Evolutionary conservation across 148 eudicot genomes (phyloP).

Genomic region (Vaccinium corymbosum): DNA sequence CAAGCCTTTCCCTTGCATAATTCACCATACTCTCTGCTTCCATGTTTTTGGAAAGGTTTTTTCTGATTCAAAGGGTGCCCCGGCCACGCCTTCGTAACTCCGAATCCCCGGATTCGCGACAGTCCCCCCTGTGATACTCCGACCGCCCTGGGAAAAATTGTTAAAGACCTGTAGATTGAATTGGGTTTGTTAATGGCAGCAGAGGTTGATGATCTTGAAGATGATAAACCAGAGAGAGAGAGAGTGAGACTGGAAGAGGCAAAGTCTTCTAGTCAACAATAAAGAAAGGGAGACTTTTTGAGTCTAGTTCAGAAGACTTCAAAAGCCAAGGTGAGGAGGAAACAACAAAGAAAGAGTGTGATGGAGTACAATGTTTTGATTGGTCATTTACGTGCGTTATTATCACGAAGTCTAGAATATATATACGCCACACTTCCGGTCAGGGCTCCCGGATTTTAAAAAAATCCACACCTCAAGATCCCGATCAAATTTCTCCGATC

Average conservation of each 20-base stretch:
- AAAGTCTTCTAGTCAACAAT: not conserved
- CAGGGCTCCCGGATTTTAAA: too few relatives aligned
- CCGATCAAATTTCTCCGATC: too few relatives aligned
- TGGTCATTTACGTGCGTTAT: too few relatives aligned
- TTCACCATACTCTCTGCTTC: not conserved
- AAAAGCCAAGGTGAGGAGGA: not conserved
- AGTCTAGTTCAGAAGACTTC: not conserved
- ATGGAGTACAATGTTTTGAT: too few relatives aligned
- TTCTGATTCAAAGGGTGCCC: not conserved
- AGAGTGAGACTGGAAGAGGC: not conserved
- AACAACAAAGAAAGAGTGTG: not conserved
- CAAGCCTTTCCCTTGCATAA: conserved; percentile 3
- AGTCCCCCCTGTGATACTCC: too few relatives aligned
- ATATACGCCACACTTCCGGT: too few relatives aligned
- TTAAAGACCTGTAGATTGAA: not conserved
- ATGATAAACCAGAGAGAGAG: not conserved
- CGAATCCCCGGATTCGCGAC: too few relatives aligned
- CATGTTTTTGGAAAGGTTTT: not conserved
- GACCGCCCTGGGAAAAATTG: too few relatives aligned
- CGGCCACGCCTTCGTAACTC: too few relatives aligned
- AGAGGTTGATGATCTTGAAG: not conserved
- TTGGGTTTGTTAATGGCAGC: not conserved
- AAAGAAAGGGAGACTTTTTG: not conserved
- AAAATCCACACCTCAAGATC: too few relatives aligned
- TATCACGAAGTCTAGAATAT: too few relatives aligned